phyloP scores from a whole-genome alignment of 2,329 filamentous ascomycete species.

The Remersonia thermophila region DNA sequence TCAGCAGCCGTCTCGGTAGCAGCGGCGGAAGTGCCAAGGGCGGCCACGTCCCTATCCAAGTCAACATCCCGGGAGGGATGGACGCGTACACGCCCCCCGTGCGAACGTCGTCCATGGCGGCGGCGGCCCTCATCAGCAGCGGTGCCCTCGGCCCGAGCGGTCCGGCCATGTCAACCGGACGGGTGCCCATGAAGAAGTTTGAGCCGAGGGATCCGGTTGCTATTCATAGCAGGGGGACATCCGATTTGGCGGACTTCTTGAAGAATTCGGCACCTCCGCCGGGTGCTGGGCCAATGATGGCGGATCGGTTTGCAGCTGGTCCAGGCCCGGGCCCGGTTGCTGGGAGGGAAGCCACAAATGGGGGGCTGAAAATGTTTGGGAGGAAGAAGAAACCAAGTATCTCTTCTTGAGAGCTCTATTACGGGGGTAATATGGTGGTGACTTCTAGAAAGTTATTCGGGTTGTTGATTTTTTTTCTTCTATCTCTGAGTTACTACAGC shows the following conservation, averaged over 20 bases:
- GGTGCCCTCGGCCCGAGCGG: no score
- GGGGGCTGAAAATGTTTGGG: constrained; percentile 36
- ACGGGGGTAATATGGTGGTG: not conserved
- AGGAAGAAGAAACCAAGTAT: constrained; percentile 35
- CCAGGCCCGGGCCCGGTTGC: no score
- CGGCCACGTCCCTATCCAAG: constrained; percentile 42
- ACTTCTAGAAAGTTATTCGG: no score
- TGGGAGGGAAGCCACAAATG: constrained; percentile 27
- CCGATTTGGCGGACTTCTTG: constrained; percentile 62
- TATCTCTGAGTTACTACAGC: no score
- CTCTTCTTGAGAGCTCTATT: constrained; percentile 6
- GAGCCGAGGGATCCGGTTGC: constrained; percentile 41
- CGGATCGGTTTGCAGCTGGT: no score
- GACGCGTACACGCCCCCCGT: constrained; percentile 27
- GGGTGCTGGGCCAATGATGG: constrained; percentile 16
- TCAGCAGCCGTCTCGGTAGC: constrained; percentile 28
- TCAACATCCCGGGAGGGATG: constrained; percentile 33
- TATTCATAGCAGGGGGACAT: constrained; percentile 36
- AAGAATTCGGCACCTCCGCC: constrained; percentile 54
- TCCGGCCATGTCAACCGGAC: constrained; percentile 19
- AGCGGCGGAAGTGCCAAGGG: constrained; percentile 19
- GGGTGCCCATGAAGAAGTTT: constrained; percentile 44
- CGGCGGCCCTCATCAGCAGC: no score
- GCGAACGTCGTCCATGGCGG: constrained; percentile 6
- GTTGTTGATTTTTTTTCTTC: no score